Conservation (phyloP, 768 basidiomycete genomes). For the Fomitopsis pulvina region DNA sequence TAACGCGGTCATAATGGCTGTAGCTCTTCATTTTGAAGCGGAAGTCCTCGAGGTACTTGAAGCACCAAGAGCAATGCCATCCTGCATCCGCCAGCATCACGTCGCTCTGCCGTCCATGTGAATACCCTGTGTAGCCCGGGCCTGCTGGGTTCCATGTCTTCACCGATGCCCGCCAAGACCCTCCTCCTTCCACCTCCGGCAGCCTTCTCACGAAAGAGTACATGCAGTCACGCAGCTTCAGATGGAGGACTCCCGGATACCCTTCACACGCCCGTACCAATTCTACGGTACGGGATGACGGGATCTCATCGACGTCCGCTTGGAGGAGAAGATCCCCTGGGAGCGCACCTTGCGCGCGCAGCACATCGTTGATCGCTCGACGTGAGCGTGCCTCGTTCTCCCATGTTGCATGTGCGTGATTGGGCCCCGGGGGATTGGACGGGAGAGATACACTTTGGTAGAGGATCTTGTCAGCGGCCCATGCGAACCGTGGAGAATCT, state of each 20-base stretch:
- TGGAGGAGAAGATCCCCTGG: constrained; percentile 43
- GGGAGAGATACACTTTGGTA: constrained; percentile 38
- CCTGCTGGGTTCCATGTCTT: constrained; percentile 32
- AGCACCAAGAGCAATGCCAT: constrained; percentile 68
- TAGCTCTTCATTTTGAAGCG: constrained; percentile 48
- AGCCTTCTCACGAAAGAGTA: constrained; percentile 36
- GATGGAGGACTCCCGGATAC: constrained; percentile 41
- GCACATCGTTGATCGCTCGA: constrained; percentile 41
- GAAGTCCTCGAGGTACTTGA: constrained; percentile 52
- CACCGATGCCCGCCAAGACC: constrained; percentile 52
- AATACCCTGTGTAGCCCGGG: constrained; percentile 33
- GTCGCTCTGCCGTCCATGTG: constrained; percentile 42
- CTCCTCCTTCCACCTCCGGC: constrained; percentile 46
- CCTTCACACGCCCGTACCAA: constrained; percentile 50
- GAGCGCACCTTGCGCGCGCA: constrained; percentile 29
- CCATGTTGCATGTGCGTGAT: constrained; percentile 21
- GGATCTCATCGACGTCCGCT: constrained; percentile 61
- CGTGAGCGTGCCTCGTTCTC: constrained; percentile 43
- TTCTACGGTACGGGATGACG: constrained; percentile 41
- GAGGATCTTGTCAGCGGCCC: constrained; percentile 47
- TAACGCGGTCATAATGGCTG: constrained; percentile 57
- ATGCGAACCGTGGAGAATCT: constrained; percentile 30
- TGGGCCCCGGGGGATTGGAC: constrained; percentile 27
- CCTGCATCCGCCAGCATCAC: constrained; percentile 53
- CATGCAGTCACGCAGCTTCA: constrained; percentile 53